Evolutionary conservation across 352 stramenopile genomes (phyloP), one percentile per base, ranked within the genome.

Genomic region (Pythium apleroticum): DNA sequence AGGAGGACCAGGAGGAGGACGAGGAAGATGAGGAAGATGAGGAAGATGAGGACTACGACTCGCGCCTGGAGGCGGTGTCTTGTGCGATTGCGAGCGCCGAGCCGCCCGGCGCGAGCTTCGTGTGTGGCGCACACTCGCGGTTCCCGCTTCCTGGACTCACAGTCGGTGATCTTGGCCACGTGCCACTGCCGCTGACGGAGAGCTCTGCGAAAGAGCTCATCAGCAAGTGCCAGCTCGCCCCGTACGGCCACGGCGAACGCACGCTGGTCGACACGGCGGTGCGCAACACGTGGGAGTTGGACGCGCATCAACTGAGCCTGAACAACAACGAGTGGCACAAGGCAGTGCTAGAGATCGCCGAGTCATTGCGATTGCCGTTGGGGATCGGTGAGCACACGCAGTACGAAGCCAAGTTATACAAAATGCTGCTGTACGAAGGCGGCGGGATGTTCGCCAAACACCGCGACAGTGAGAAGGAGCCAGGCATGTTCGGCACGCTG

Each of bases 401-500:
- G 1, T 22, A 52, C 30, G 52, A 60, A 7, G 52, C 61, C 27
- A 56, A 62, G 24, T 37, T 68, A 24, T 80, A 82, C 74, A 85
- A 84, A 43, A 20, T 85, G 24, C 48, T 85, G 3, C 43, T 85
- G 14, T 85, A 81, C 45, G 76, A 71, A 39, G 14, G 67, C 49
- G 75, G 66, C 43, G 69, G 73, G 5, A 63, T 73, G 46, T 86
- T 76, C 46, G n/a, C 55, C 6, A 71, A 72, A 12, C 73, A 84
- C 52, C 65, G 72, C 45, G 76, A 75, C 31, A 72, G 63, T 0
- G 74, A 84, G 58, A 82, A 86, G 24, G 60, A 86, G 28, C 56
- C 68, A 8, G 77, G 69, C 7, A 86, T 80, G 80, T 78, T 81
- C n/a, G 80, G 73, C 6, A 84, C 76, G n/a, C 49, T 87, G 10